Percentiles rank a stretch among this genome's conserved stretches.
Conservation (phyloP, 2,329 filamentous ascomycete species). For the Botrytis squamosa region DNA sequence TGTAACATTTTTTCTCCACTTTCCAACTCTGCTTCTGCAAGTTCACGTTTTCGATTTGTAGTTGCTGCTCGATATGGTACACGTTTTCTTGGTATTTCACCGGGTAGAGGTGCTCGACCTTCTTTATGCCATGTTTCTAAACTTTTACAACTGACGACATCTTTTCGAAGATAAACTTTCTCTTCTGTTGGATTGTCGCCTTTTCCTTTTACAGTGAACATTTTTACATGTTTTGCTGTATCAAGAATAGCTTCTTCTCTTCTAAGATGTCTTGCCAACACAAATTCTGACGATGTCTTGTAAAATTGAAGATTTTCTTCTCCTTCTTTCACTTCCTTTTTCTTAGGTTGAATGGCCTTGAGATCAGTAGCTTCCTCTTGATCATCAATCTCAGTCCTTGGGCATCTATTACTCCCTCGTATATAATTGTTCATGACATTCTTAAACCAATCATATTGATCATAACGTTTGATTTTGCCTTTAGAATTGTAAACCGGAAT, state of each 20-base stretch:
- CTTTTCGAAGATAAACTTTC: constrained; percentile 74
- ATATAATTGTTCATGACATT: constrained; percentile 73
- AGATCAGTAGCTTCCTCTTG: constrained; percentile 77
- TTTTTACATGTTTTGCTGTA: constrained; percentile 65
- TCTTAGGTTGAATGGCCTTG: constrained; percentile 68
- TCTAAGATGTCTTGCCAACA: constrained; percentile 80
- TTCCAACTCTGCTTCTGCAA: constrained; percentile 74
- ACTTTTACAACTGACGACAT: constrained; percentile 83
- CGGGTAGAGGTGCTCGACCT: constrained; percentile 71
- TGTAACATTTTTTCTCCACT: constrained; percentile 83
- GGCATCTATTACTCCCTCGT: constrained; percentile 48
- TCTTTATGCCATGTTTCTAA: constrained; percentile 98
- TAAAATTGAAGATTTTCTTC: constrained; percentile 85
- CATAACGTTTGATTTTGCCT: constrained; percentile 74
- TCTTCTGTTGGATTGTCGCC: constrained; percentile 71
- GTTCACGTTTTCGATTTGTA: constrained; percentile 78
- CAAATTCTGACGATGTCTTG: constrained; percentile 81
- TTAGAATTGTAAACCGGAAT: constrained; percentile 74
- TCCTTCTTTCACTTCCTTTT: constrained; percentile 70
- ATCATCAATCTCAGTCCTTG: constrained; percentile 71
- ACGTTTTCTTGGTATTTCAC: constrained; percentile 74
- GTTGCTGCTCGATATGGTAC: constrained; percentile 93
- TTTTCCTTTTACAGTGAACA: constrained; percentile 73
- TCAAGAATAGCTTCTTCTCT: constrained; percentile 85
- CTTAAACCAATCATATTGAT: constrained; percentile 87